Evolutionary conservation across 1,139 yeast species (phyloP).

Genomic region (Arxiozyma slooffiae): DNA sequence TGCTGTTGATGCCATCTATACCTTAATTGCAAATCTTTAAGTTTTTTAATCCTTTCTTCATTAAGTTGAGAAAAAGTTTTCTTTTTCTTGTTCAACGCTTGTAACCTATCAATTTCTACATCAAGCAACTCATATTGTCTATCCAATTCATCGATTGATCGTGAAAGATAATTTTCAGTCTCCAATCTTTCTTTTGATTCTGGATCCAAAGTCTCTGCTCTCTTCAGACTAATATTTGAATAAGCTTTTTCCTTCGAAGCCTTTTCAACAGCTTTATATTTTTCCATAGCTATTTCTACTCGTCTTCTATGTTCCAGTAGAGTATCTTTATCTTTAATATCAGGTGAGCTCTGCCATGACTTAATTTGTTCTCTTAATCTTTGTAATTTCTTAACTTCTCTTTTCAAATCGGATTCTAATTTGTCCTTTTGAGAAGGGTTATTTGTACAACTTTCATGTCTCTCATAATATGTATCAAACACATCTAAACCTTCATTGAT

Average conservation of each 20-base stretch:
- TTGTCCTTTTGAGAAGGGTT: slow-evolving; percentile 64
- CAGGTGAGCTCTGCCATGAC: slow-evolving; percentile 65
- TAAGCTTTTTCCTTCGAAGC: slow-evolving; percentile 67
- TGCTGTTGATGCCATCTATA: slow-evolving; percentile 54
- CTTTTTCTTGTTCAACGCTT: slow-evolving; percentile 36
- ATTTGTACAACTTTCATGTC: slow-evolving; percentile 51
- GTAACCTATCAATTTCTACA: slow-evolving; percentile 45
- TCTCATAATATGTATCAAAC: slow-evolving; percentile 60
- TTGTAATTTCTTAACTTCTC: slow-evolving; percentile 92
- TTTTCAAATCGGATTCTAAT: slow-evolving; percentile 64
- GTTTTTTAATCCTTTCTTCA: slow-evolving; percentile 48
- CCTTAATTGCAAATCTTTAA: slow-evolving; percentile 35
- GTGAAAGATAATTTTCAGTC: slow-evolving; percentile 50
- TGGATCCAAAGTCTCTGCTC: slow-evolving; percentile 47
- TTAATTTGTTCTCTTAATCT: slow-evolving; percentile 81
- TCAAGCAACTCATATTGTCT: slow-evolving; percentile 56
- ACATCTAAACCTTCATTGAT: slow-evolving; percentile 63
- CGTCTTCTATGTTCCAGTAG: slow-evolving; percentile 52
- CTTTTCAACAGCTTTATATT: slow-evolving; percentile 68
- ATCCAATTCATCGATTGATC: slow-evolving; percentile 51
- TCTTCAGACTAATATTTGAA: slow-evolving; percentile 49
- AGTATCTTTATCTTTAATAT: slow-evolving; percentile 58
- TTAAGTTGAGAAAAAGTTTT: slow-evolving; percentile 40
- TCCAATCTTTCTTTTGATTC: slow-evolving; percentile 52
- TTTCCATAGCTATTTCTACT: slow-evolving; percentile 75